A percentile compares a stretch with the other conserved stretches of the same genome.
These are phyloP conservation scores for Calamus simplicifolius DNA, from an alignment of 176 grass and related monocot genomes.

Conservation along the genomic window DNA sequence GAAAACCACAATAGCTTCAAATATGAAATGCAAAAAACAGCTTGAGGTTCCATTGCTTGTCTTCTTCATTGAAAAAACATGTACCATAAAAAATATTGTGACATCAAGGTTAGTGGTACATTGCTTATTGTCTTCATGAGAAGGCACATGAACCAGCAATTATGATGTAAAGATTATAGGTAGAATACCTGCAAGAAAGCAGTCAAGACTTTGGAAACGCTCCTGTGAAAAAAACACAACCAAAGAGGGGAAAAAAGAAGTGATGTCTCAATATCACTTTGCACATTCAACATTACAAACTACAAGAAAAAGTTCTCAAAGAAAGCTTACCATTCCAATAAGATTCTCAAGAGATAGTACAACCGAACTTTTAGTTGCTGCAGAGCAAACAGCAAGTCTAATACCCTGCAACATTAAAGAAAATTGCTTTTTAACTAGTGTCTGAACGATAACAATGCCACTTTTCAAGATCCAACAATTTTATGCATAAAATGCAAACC, in stretches of 20 bases:
- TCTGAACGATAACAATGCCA: too few species aligned
- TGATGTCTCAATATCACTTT: background rate
- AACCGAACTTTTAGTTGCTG: slow-evolving; percentile 96
- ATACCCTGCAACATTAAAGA: slow-evolving; percentile 56
- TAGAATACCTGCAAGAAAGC: slow-evolving; percentile 84
- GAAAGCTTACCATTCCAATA: slow-evolving; percentile 80
- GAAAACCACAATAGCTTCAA: too few species aligned
- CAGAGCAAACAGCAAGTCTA: slow-evolving; percentile 96
- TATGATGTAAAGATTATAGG: slow-evolving; percentile 3
- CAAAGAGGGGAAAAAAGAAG: slow-evolving; percentile 3
- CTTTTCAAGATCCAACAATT: background rate
- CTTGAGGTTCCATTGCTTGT: too few species aligned
- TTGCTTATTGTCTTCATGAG: background rate
- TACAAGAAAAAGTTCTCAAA: slow-evolving; percentile 17
- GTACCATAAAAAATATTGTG: too few species aligned
- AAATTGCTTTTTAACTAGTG: background rate
- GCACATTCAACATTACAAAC: background rate
- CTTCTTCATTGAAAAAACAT: too few species aligned
- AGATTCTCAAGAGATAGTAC: slow-evolving; percentile 81
- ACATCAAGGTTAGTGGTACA: too few species aligned
- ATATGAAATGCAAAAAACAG: too few species aligned
- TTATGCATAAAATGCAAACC: too few species aligned
- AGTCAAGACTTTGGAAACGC: slow-evolving; percentile 72
- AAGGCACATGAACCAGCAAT: background rate
- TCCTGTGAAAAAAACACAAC: slow-evolving; percentile 45